Percentiles rank a stretch among this genome's conserved stretches.
Conservation (phyloP, 2,329 filamentous ascomycete genomes). For the Trichoderma sp. region DNA sequence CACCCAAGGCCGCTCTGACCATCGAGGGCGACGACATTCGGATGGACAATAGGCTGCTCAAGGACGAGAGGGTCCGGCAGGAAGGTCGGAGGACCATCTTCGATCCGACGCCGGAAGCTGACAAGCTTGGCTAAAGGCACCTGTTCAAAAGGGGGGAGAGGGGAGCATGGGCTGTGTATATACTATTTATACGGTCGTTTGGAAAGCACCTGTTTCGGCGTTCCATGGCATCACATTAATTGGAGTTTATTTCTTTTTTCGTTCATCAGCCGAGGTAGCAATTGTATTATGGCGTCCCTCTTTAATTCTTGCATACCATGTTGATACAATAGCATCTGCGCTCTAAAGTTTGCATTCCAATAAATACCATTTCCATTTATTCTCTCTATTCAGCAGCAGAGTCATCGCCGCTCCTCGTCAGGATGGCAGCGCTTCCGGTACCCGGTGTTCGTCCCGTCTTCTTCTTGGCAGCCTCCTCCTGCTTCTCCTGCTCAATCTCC, state of each 20-base stretch:
- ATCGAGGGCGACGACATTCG: slow-evolving; percentile 90
- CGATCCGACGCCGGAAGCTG: slow-evolving; percentile 69
- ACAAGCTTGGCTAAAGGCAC: slow-evolving; percentile 65
- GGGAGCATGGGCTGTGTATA: background rate
- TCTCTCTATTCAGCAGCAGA: slow-evolving; percentile 37
- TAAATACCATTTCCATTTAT: slow-evolving; percentile 22
- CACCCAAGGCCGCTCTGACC: slow-evolving; percentile 76
- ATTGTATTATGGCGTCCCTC: slow-evolving; percentile 26
- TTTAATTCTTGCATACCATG: slow-evolving; percentile 33
- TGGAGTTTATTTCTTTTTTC: background rate
- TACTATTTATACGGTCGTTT: background rate
- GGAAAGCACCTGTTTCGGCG: slow-evolving; percentile 28
- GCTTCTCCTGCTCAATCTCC: slow-evolving; percentile 98
- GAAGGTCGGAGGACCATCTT: slow-evolving; percentile 66
- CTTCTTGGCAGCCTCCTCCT: slow-evolving; percentile 97
- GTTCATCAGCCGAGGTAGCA: slow-evolving; percentile 1
- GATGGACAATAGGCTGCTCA: slow-evolving; percentile 85
- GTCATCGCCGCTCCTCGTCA: slow-evolving; percentile 58
- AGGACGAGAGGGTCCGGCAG: slow-evolving; percentile 73
- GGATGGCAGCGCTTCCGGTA: slow-evolving; percentile 67
- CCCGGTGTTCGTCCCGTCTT: slow-evolving; percentile 77
- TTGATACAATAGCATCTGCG: slow-evolving; percentile 38
- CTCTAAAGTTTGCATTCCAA: slow-evolving; percentile 27
- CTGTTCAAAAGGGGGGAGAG: background rate
- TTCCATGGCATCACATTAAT: slow-evolving; percentile 26